Evolutionary conservation across 345 rosid genomes (phyloP).

Genomic region (Eucalyptus sp.): DNA sequence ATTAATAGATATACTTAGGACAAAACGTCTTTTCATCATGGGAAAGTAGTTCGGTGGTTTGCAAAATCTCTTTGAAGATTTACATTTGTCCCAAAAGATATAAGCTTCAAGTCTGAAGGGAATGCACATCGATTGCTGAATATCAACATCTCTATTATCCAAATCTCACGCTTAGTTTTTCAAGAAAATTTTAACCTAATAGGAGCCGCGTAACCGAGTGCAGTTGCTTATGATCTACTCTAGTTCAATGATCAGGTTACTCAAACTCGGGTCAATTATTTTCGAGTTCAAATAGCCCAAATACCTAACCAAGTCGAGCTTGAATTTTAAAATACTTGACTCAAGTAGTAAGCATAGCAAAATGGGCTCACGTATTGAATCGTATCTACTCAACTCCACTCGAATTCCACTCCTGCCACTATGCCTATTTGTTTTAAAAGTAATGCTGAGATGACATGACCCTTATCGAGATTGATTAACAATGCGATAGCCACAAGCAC

Average conservation of each 20-base stretch:
- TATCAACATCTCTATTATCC: not conserved
- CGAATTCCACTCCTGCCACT: not conserved
- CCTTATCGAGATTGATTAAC: not conserved
- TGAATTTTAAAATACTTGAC: not conserved
- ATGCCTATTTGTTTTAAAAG: not conserved
- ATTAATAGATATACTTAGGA: not conserved
- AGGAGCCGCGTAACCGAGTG: not conserved
- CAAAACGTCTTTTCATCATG: not conserved
- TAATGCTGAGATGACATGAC: not conserved
- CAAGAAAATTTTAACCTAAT: not conserved
- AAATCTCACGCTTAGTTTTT: not conserved
- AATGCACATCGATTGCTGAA: not conserved
- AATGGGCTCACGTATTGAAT: not conserved
- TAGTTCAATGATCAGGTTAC: not conserved
- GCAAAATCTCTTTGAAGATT: not conserved
- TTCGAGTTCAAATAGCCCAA: not conserved
- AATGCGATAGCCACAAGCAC: not conserved
- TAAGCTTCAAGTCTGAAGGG: not conserved
- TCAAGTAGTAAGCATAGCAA: not conserved
- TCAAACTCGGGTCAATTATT: not conserved
- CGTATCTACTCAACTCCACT: not conserved
- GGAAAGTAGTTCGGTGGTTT: not conserved
- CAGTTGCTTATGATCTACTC: not conserved
- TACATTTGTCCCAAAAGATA: not conserved
- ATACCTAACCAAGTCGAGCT: not conserved